phyloP scores from a whole-genome alignment of 2,329 filamentous ascomycete species.

The Trichoderma koningiopsis region DNA sequence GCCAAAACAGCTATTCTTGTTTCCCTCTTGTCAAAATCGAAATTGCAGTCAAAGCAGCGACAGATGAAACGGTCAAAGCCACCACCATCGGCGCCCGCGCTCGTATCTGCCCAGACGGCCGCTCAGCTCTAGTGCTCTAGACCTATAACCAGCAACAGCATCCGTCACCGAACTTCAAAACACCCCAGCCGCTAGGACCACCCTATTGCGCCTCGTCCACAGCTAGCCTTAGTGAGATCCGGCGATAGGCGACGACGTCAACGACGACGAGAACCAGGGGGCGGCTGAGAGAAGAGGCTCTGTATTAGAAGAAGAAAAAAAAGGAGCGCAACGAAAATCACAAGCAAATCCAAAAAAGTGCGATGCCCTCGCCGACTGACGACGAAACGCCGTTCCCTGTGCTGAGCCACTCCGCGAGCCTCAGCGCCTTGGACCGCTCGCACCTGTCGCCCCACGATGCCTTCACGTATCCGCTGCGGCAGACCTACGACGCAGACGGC shows the following conservation, averaged over 20 bases:
- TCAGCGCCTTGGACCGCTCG: conserved; percentile 55
- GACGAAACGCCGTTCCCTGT: conserved; percentile 43
- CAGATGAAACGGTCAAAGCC: conserved; percentile 2
- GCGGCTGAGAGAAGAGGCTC: not conserved
- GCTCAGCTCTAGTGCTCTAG: conserved; percentile 2
- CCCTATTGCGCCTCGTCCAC: not conserved
- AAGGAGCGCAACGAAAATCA: too few species aligned
- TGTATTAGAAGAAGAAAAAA: not conserved
- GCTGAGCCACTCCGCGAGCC: conserved; percentile 36
- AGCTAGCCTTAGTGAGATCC: not conserved
- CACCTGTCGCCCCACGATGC: conserved; percentile 85
- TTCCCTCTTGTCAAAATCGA: not conserved
- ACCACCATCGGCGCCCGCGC: not conserved
- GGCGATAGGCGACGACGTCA: not conserved
- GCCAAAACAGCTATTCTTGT: not conserved
- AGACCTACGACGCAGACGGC: conserved; percentile 45
- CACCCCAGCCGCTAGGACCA: conserved; percentile 7
- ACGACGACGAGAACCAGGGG: not conserved
- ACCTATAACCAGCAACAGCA: not conserved
- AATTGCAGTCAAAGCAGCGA: not conserved
- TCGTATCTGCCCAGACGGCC: not conserved
- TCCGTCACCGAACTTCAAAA: not conserved
- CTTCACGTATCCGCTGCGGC: conserved; percentile 67
- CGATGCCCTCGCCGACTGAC: conserved; percentile 44
- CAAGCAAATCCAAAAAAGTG: not conserved